Conservation (phyloP, 2,329 filamentous ascomycete species). For the Ophiostoma quercus region DNA sequence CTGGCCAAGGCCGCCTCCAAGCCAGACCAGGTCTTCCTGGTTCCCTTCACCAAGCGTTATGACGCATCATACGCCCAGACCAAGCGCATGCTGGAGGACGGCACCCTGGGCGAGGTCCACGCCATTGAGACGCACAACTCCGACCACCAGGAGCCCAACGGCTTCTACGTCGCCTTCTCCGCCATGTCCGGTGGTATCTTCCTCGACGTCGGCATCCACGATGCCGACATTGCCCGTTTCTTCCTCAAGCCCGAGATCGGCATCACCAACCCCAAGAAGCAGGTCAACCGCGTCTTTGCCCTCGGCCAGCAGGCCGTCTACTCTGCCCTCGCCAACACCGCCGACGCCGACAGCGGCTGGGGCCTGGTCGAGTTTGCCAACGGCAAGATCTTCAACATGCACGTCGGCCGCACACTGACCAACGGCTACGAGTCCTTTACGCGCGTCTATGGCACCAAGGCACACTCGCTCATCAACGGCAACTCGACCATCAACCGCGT, state of each 20-base stretch:
- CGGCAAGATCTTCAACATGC: slow-evolving; percentile 35
- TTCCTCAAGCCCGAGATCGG: slow-evolving; percentile 19
- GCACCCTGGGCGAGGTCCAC: slow-evolving; percentile 20
- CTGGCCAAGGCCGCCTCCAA: slow-evolving; percentile 20
- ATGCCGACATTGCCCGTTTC: slow-evolving; percentile 23
- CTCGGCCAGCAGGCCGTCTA: slow-evolving; percentile 34
- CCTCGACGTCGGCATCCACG: slow-evolving; percentile 21
- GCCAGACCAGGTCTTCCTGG: slow-evolving; percentile 21
- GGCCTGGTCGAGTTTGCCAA: slow-evolving; percentile 37
- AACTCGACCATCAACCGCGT: slow-evolving; percentile 24
- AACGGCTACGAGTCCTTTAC: slow-evolving; percentile 36
- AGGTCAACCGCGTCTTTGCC: slow-evolving; percentile 33
- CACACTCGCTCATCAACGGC: slow-evolving; percentile 19
- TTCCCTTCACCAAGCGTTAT: slow-evolving; percentile 20
- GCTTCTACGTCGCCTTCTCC: slow-evolving; percentile 22
- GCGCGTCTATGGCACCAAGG: slow-evolving; percentile 36
- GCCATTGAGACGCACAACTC: slow-evolving; percentile 19
- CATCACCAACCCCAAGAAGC: slow-evolving; percentile 32
- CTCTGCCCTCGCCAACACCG: slow-evolving; percentile 31
- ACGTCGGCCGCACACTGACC: slow-evolving; percentile 35
- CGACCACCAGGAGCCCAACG: slow-evolving; percentile 22
- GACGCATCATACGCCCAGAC: slow-evolving; percentile 16
- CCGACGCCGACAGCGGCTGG: slow-evolving; percentile 35
- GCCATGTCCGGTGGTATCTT: slow-evolving; percentile 21
- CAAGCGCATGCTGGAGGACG: slow-evolving; percentile 17